Conservation (phyloP, 2,329 filamentous ascomycete genomes). For the Ceratocystis diversiconidia region DNA sequence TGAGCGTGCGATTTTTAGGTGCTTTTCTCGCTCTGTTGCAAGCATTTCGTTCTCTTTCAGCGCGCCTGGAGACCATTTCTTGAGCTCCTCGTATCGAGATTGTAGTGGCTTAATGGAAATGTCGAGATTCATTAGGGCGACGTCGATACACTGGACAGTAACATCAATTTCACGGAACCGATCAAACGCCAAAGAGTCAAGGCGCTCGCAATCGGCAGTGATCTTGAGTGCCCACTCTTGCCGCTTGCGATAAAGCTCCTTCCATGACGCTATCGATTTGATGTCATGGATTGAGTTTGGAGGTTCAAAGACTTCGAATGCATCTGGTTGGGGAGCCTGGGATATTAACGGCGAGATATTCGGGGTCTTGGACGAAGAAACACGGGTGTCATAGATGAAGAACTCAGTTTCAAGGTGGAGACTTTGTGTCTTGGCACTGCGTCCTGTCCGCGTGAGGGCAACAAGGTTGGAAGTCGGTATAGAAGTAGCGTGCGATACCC, state of each 20-base stretch:
- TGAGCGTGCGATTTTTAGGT: constrained; percentile 48
- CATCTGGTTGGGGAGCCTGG: constrained; percentile 35
- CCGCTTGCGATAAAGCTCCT: constrained; percentile 67
- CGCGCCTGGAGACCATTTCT: constrained; percentile 54
- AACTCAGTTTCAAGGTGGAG: constrained; percentile 79
- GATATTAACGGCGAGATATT: constrained; percentile 32
- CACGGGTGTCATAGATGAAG: constrained; percentile 78
- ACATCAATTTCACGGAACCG: constrained; percentile 60
- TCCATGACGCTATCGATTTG: constrained; percentile 75
- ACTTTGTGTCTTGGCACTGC: constrained; percentile 66
- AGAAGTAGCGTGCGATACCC: constrained; percentile 59
- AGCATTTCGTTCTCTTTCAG: constrained; percentile 53
- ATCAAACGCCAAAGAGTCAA: constrained; percentile 47
- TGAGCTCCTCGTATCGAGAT: constrained; percentile 55
- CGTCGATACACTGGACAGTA: constrained; percentile 66
- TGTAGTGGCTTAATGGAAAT: constrained; percentile 58
- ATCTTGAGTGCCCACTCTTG: constrained; percentile 64
- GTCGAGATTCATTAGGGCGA: constrained; percentile 74
- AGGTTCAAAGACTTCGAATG: constrained; percentile 30
- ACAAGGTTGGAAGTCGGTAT: constrained; percentile 72
- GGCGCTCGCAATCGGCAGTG: constrained; percentile 51
- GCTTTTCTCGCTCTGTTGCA: constrained; percentile 51
- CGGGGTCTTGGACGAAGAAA: constrained; percentile 44
- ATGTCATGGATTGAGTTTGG: constrained; percentile 76
- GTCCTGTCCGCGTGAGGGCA: constrained; percentile 70